Evolutionary conservation across 2,329 filamentous ascomycete species (phyloP).

Genomic region (Phialophora chinensis): DNA sequence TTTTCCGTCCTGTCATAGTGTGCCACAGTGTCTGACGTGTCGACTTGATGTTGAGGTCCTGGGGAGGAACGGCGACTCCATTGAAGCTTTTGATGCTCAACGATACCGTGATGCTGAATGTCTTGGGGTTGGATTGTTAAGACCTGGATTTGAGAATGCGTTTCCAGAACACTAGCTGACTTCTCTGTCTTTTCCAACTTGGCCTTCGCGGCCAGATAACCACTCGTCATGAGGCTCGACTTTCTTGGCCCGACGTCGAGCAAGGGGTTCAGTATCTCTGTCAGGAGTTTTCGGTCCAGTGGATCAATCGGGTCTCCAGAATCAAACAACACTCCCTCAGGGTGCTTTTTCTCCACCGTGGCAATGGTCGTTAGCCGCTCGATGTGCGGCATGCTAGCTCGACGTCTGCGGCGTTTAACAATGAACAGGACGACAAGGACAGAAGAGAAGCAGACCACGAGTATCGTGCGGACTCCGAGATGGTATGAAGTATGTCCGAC

Average conservation of each 20-base stretch:
- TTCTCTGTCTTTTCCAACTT: conserved; percentile 16
- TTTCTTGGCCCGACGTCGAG: not conserved
- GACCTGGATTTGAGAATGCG: not conserved
- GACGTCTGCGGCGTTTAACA: conserved; percentile 1
- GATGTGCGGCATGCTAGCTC: not conserved
- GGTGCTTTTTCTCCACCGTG: not conserved
- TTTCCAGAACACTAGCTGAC: not conserved
- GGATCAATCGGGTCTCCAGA: not conserved
- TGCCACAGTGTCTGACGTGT: not conserved
- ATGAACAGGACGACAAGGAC: not conserved
- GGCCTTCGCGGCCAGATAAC: conserved; percentile 29
- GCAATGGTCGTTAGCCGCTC: not conserved
- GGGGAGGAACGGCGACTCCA: conserved; percentile 28
- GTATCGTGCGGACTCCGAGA: conserved; percentile 6
- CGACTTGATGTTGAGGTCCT: not conserved
- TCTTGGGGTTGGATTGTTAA: not conserved
- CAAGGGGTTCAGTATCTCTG: not conserved
- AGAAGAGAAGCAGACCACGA: conserved; percentile 12
- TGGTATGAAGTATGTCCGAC: not conserved
- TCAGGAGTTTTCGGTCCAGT: not conserved
- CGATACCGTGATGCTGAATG: not conserved
- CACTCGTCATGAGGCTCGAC: conserved; percentile 24
- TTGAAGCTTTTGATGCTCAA: conserved; percentile 5
- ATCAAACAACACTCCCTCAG: not conserved
- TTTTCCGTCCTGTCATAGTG: not conserved